phyloP scores from a whole-genome alignment of 192 early-diverging fungal species.

The Geranomyces michiganensis region DNA sequence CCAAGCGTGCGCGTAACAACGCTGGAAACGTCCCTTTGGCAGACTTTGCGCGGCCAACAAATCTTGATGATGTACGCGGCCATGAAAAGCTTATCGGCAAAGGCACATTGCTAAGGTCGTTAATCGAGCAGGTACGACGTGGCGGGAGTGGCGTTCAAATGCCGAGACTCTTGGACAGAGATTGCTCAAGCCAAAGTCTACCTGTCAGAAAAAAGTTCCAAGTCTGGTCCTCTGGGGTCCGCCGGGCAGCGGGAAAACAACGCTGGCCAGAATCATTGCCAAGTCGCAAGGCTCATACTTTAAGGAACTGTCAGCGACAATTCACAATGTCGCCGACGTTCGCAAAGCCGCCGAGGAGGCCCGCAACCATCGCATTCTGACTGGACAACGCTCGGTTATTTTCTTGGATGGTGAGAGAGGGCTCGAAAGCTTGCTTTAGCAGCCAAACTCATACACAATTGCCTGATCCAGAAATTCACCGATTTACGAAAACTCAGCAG shows the following conservation, averaged over 20 bases:
- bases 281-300: constrained; percentile 31
- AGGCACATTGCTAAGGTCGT: constrained; percentile 58
- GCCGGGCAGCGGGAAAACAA: constrained; percentile 65
- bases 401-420: constrained; percentile 72
- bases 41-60: constrained; percentile 60
- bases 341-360: constrained; percentile 32
- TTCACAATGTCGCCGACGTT: constrained; percentile 38
- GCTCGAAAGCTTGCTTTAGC: neutral
- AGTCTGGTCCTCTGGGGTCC: constrained; percentile 82
- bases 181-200: too few relatives aligned
- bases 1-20: neutral
- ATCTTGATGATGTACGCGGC: constrained; percentile 71
- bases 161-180: too few relatives aligned
- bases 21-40: constrained; percentile 55
- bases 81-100: constrained; percentile 72
- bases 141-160: too few relatives aligned
- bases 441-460: neutral
- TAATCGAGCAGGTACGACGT: constrained; percentile 55
- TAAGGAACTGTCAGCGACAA: constrained; percentile 35
- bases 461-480: constrained; percentile 60
- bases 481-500: constrained; percentile 88
- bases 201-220: constrained; percentile 54
- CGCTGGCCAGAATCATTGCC: constrained; percentile 61
- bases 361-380: constrained; percentile 28
- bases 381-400: constrained; percentile 67